A percentile compares a stretch with the other conserved stretches of the same genome.
Evolutionary conservation across 345 rosid species (phyloP).

Genomic region (Citrus reticulata): DNA sequence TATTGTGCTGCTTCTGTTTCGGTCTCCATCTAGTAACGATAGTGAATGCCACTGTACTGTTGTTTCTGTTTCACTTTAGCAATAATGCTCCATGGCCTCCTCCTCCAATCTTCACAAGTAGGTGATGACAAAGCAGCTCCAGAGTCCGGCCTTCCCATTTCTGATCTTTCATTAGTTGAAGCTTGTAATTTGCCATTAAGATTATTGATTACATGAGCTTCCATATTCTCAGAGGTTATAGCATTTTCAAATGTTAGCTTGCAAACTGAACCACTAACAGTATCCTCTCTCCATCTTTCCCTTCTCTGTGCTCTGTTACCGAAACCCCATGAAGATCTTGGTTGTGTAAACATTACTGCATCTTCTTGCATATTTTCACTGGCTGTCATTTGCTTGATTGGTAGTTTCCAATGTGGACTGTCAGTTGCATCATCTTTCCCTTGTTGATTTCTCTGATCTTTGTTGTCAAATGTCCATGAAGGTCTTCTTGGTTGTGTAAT

Average conservation of each 20-base stretch:
- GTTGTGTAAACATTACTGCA: constrained; percentile 34
- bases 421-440: neutral
- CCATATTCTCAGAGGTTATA: neutral
- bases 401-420: neutral
- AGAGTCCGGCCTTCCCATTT: constrained; percentile 1
- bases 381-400: neutral
- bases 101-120: neutral
- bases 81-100: neutral
- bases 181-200: constrained; percentile 17
- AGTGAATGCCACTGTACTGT: neutral
- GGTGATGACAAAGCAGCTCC: neutral
- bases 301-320: constrained; percentile 10
- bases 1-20: neutral
- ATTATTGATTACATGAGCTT: constrained; percentile 4
- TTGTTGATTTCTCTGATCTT: neutral
- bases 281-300: constrained; percentile 16
- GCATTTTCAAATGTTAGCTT: neutral
- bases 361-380: neutral
- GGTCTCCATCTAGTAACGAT: neutral
- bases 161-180: constrained; percentile 21
- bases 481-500: neutral
- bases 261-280: neutral
- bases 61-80: constrained; percentile 1
- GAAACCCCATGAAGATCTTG: constrained; percentile 11
- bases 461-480: neutral